Base-by-base conservation (phyloP, 2,329 filamentous ascomycete genomes). In the Calonectria fujianensis region DNA sequence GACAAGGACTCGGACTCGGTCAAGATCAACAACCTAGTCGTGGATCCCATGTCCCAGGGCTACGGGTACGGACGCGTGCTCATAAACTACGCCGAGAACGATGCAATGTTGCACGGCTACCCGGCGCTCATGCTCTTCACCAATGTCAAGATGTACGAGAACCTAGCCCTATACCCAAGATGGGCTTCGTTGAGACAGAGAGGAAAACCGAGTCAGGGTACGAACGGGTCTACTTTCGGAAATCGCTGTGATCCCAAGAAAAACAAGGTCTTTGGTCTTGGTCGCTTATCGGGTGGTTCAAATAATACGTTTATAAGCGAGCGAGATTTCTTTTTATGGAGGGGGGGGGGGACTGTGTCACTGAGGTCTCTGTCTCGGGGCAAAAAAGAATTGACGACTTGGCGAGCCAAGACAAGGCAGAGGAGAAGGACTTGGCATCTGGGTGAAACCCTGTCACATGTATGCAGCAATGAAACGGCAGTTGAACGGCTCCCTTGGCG, bases 61-160 rank as follows among this genome's bases (percentile, higher is more conserved):
- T 69, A 75, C 3, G 84, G 85, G 0, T 83, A 82, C 0, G 85
- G 81, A 20, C 82, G 76, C 1, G 73, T 81, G 0, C 77, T 85
- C 24, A 84, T 82, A 74, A 81, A 81, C 1, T 82, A 82, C 52
- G 83, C 82, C 0, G 83, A 80, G 35, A 80, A 82, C 0, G 79
- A 81, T 7, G 82, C 84, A 4, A 73, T 74, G 39, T 75, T 77
- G 8, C 80, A 75, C 3, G 75, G 78, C 0, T 75, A 77, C 1
- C 73, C 27, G 2, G 81, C 81, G 0, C 65, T 83, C 45, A 79
- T 76, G n/a, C 73, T 86, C 11, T 86, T 79, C 39, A 84, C 82
- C 0, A 86, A 83, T 39, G 81, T 83, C 10, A 83, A 79, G 63
- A 85, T 86, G 80, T 80, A 82, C 41, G 85, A 86, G 24, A 84